Evolutionary conservation across 2,329 filamentous ascomycete species (phyloP).

Genomic region (Dactylellina sp.): DNA sequence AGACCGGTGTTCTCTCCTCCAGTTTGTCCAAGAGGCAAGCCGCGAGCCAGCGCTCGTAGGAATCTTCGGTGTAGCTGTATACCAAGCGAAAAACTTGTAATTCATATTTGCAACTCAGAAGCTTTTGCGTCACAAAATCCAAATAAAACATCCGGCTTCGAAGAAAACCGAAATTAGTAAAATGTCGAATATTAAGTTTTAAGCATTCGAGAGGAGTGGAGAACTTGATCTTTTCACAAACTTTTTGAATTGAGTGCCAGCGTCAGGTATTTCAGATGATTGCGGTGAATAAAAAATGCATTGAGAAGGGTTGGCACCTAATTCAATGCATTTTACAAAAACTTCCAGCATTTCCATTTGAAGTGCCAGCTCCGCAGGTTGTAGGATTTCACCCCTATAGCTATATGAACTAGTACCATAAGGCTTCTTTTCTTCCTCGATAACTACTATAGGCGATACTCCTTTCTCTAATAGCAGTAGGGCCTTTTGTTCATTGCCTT

Average conservation of each 20-base stretch:
- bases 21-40: constrained; percentile 63
- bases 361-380: constrained; percentile 74
- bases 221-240: no score
- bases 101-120: constrained; percentile 62
- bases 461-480: constrained; percentile 74
- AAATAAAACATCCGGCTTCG: constrained; percentile 57
- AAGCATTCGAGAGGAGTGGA: no score
- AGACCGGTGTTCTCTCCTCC: no score
- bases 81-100: neutral
- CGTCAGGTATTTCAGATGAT: no score
- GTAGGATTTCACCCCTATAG: no score
- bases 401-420: no score
- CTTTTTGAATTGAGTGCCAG: no score
- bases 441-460: constrained; percentile 71
- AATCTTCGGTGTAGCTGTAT: neutral
- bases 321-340: constrained; percentile 71
- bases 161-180: no score
- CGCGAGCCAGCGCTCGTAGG: constrained; percentile 59
- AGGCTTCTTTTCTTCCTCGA: constrained; percentile 69
- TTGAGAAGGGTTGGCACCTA: constrained; percentile 75
- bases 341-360: constrained; percentile 66
- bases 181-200: no score
- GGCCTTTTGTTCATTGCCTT: constrained; percentile 69
- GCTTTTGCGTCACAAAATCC: constrained; percentile 58
- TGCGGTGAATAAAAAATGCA: constrained; percentile 61